Evolutionary conservation across 805 yeast species (phyloP).

Genomic region (Ogataea haglerorum): DNA sequence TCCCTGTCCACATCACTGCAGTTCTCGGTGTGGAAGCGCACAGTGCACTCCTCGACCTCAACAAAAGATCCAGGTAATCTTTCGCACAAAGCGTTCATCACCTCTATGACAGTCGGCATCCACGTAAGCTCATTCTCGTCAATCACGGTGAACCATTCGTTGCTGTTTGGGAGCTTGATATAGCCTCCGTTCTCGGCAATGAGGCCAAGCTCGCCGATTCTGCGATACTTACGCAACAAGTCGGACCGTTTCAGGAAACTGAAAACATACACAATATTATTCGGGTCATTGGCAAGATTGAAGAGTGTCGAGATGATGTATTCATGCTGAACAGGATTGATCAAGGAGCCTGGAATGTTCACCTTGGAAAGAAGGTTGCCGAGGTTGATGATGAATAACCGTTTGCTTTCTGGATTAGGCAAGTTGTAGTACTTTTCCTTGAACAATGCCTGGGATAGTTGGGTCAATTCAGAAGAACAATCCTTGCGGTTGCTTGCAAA

Average conservation of each 20-base stretch:
- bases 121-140: constrained; percentile 54
- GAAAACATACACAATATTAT: constrained; percentile 67
- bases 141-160: constrained; percentile 61
- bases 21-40: constrained; percentile 71
- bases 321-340: constrained; percentile 57
- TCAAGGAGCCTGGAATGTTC: constrained; percentile 33
- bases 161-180: constrained; percentile 49
- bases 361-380: constrained; percentile 41
- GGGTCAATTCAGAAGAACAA: constrained; percentile 21
- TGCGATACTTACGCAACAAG: constrained; percentile 63
- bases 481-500: constrained; percentile 41
- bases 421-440: constrained; percentile 29
- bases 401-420: constrained; percentile 29
- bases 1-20: constrained; percentile 59
- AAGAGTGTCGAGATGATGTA: constrained; percentile 53
- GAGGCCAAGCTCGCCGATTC: constrained; percentile 69
- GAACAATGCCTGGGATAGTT: constrained; percentile 35
- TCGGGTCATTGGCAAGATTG: constrained; percentile 55
- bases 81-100: constrained; percentile 61
- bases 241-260: constrained; percentile 62
- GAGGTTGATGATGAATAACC: constrained; percentile 50
- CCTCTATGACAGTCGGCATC: constrained; percentile 54
- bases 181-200: constrained; percentile 91
- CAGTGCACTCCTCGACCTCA: constrained; percentile 70
- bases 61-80: constrained; percentile 77